Base-by-base conservation (phyloP, 2,329 filamentous ascomycete species). In the Teratosphaeria gauchensis region DNA sequence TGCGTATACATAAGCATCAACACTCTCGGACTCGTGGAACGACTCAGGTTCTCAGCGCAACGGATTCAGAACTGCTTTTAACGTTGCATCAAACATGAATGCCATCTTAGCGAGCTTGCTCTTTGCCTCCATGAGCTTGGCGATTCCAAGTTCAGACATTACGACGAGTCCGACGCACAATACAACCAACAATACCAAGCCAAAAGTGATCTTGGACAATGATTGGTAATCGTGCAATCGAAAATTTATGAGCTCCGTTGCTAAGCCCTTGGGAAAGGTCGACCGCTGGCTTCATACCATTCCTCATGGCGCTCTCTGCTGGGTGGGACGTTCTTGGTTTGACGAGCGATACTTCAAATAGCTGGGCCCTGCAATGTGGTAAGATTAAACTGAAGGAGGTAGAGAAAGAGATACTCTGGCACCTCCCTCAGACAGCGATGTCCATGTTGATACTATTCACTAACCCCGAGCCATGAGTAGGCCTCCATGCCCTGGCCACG, bases 231-330 rank as follows among this genome's bases (percentile, higher is more conserved):
- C n/a, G 3, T 21, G 3, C n/a, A 4, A 24, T 19, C 31, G 6
- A 28, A 21, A 3, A 11, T 1, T 4, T 35, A 12, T 28, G 31
- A 14, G 24, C 35, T 9, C 31, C 14, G 14, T 30, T 64, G 62
- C 24, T 69, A 76, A 63, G 70, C 70, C 31, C 76, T 80, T 61
- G 63, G n/a, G n/a, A 54, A 75, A 80, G 64, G 79, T 79, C 61
- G 77, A 80, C 66, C 79, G 76, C 76, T 69, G 68, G 71, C 5
- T 78, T 77, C 64, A 73, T 78, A 16, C 73, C 76, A 0, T 77
- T 74, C 61, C 68, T 80, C 3, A 65, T 79, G 57, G 75, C 77
- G 12, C 65, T 79, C 2, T 73, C 77, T 54, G 74, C 73, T 4
- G 74, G 73, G 31, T 75, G 76, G 66, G 72, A 80, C 31, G 67